Conservation (phyloP, 345 rosid genomes). For the Salix brachista region DNA sequence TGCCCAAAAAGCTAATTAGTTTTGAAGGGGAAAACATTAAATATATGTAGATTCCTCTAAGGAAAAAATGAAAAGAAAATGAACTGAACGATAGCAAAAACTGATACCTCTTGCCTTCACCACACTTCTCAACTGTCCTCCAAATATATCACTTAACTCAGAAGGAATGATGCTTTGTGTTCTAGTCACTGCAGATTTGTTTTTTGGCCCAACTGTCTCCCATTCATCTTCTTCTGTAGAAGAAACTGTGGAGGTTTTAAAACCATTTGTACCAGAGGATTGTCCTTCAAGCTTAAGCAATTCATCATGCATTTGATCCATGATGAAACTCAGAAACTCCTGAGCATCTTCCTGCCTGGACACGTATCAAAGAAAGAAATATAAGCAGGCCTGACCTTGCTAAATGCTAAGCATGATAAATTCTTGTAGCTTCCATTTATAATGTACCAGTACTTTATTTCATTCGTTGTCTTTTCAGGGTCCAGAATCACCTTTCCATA, state of each 20-base stretch:
- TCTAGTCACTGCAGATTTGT: slow-evolving; percentile 84
- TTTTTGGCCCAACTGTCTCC: slow-evolving; percentile 96
- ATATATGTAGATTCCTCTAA: neutral
- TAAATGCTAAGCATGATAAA: too few species aligned
- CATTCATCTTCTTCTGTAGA: slow-evolving; percentile 80
- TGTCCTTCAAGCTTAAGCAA: slow-evolving; percentile 65
- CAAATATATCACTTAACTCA: slow-evolving; percentile 77
- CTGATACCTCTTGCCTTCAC: slow-evolving; percentile 76
- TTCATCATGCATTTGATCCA: slow-evolving; percentile 92
- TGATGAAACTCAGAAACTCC: slow-evolving; percentile 82
- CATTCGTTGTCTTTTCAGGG: too few species aligned
- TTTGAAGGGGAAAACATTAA: neutral
- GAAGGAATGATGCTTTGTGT: slow-evolving; percentile 74
- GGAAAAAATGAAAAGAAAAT: neutral
- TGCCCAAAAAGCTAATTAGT: neutral
- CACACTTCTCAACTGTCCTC: slow-evolving; percentile 72
- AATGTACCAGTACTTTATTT: too few species aligned
- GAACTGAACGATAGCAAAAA: neutral
- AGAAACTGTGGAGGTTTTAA: slow-evolving; percentile 50
- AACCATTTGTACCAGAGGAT: slow-evolving; percentile 26
- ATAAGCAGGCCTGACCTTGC: neutral
- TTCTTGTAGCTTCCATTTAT: too few species aligned
- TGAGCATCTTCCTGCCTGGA: slow-evolving; percentile 99
- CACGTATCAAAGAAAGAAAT: neutral
- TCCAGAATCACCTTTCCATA: too few species aligned